phyloP scores from a whole-genome alignment of 352 stramenopile genomes.

The Pythium rhizo-oryzae region DNA sequence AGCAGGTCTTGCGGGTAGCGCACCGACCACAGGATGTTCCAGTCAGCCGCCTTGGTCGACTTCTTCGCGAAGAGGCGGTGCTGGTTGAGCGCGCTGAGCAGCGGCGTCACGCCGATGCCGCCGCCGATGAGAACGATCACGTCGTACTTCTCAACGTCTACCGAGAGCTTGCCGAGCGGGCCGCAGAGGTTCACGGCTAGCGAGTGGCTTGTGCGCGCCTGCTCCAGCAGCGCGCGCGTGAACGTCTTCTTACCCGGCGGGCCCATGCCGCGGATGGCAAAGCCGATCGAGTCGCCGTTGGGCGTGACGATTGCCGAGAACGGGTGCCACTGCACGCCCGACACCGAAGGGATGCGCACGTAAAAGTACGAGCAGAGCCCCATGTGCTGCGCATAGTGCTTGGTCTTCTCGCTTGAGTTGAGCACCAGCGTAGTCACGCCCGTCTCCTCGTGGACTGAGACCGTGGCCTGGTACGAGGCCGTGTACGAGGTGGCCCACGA shows the following conservation, averaged over 20 bases:
- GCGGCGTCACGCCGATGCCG: constrained; percentile 77
- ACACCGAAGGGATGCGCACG: constrained; percentile 70
- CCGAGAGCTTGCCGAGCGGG: constrained; percentile 63
- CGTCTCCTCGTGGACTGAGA: constrained; percentile 40
- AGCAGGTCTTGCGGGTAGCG: constrained; percentile 60
- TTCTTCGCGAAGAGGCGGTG: constrained; percentile 30
- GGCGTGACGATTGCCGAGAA: constrained; percentile 81
- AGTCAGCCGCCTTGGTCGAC: constrained; percentile 40
- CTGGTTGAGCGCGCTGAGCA: constrained; percentile 81
- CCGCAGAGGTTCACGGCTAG: constrained; percentile 61
- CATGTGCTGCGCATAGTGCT: constrained; percentile 57
- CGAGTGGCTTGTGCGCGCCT: constrained; percentile 45
- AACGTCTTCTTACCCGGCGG: constrained; percentile 39
- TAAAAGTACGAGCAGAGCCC: constrained; percentile 77
- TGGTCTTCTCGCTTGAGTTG: constrained; percentile 53
- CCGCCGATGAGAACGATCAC: constrained; percentile 66
- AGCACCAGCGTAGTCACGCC: constrained; percentile 63
- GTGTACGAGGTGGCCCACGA: constrained; percentile 58
- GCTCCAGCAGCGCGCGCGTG: constrained; percentile 50
- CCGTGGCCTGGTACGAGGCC: constrained; percentile 45
- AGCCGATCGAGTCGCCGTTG: constrained; percentile 78
- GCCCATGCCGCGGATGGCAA: constrained; percentile 68
- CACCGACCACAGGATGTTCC: constrained; percentile 71
- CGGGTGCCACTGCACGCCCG: constrained; percentile 70
- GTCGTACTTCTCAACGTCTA: constrained; percentile 71